Percentiles rank a stretch among this genome's conserved stretches.
These are phyloP conservation scores for Penicillium hordei DNA, from an alignment of 2,329 filamentous ascomycete genomes.

Conservation along the genomic window DNA sequence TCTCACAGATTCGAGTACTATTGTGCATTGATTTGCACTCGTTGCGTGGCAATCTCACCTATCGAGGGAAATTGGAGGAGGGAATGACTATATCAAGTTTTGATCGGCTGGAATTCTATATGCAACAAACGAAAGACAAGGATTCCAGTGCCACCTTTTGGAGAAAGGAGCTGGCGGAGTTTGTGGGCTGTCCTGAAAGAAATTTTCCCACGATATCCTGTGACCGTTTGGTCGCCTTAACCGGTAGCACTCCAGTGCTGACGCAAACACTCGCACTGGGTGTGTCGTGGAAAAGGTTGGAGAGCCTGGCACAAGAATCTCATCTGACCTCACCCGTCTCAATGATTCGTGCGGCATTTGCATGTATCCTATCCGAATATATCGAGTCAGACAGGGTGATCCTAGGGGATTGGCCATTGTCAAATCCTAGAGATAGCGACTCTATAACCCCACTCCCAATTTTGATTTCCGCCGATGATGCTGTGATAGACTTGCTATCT, in stretches of 20 bases:
- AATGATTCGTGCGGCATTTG: slow-evolving; percentile 10
- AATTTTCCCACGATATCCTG: slow-evolving; percentile 2
- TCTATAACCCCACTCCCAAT: neutral
- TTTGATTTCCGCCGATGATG: neutral
- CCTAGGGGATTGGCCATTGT: neutral
- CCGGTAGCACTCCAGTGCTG: neutral
- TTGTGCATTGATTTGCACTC: slow-evolving; percentile 2
- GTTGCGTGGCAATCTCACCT: neutral
- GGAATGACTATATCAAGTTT: neutral
- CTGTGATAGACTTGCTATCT: neutral
- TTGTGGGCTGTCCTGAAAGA: neutral
- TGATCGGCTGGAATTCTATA: neutral
- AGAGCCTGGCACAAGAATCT: neutral
- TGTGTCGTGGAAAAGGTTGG: neutral
- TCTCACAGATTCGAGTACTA: neutral
- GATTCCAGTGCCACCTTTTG: neutral
- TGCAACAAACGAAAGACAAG: neutral
- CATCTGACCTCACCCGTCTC: neutral
- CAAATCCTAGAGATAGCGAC: neutral
- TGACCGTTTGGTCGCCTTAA: neutral
- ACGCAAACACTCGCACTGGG: neutral
- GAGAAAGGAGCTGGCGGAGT: neutral
- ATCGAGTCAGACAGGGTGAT: slow-evolving; percentile 9
- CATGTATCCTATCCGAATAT: slow-evolving; percentile 12
- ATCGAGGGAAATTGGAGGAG: neutral